Conservation (phyloP, 352 stramenopile genomes). For the Albugo candida region DNA sequence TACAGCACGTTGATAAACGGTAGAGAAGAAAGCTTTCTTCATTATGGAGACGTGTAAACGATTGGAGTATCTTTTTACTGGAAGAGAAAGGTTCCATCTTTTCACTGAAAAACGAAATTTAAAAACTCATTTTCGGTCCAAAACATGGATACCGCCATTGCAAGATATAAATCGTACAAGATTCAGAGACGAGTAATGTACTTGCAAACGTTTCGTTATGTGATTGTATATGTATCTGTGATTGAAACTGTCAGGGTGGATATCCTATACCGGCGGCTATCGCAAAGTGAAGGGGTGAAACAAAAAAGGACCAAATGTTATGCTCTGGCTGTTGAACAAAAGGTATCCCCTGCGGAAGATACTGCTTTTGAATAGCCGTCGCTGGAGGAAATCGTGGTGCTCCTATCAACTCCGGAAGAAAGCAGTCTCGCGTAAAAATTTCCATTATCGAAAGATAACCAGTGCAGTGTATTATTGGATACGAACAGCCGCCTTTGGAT, state of each 20-base stretch:
- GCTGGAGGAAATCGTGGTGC: too few species aligned
- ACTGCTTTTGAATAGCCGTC: too few species aligned
- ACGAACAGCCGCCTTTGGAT: too few species aligned
- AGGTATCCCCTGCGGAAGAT: too few species aligned
- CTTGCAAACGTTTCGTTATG: conserved; percentile 8
- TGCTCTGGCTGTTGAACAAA: not conserved
- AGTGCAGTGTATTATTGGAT: too few species aligned
- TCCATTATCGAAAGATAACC: too few species aligned
- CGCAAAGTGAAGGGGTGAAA: not conserved
- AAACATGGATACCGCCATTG: not conserved
- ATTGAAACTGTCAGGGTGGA: not conserved
- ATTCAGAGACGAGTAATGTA: conserved; percentile 8
- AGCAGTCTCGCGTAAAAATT: too few species aligned
- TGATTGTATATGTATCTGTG: too few species aligned
- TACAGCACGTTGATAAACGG: conserved; percentile 3
- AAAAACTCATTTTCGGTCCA: conserved; percentile 11
- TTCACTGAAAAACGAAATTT: too few species aligned
- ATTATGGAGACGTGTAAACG: conserved; percentile 11
- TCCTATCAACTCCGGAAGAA: too few species aligned
- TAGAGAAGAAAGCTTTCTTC: conserved; percentile 11
- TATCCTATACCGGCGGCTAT: conserved; percentile 10
- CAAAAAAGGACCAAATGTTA: not conserved
- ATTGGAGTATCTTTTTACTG: conserved; percentile 7
- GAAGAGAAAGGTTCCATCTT: conserved; percentile 5
- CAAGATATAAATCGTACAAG: conserved; percentile 13